Base-by-base conservation (phyloP, 306 rosid genomes). In the Carpinus viminea region DNA sequence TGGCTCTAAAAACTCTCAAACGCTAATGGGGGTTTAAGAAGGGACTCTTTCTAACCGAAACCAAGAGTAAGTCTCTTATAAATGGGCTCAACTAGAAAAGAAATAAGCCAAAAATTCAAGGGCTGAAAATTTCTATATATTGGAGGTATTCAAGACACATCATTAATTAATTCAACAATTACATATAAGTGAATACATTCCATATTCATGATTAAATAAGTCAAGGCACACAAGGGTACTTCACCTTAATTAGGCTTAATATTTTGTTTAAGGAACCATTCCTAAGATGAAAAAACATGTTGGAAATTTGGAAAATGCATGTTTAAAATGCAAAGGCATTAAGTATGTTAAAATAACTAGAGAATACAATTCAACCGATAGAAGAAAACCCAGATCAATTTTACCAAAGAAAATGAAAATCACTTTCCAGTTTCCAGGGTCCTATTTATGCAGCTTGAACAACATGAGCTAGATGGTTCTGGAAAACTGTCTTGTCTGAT, bases 211-310 rank as follows among this genome's bases (percentile, higher is more conserved):
- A n/a, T 9, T 21, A 8, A 57, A 57, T 57, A 57, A n/a, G 64
- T 21, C 12, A 57, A 5, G 2, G 26, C 43, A 4, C 43, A 38
- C 5, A 57, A 57, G 13, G 1, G 26, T 57, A 34, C 64, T 38
- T 38, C 43, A 38, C 43, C 43, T 57, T 57, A n/a, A n/a, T n/a
- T n/a, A 57, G 4, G 64, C 28, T 21, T 57, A 57, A 10, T 57
- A 57, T 57, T 24, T 57, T 57, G 12, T 57, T 56, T 56, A 56
- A 47, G 51, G 51, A 56, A 56, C 62, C 62, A 56, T 56, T 56
- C 3, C 4, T 56, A 56, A 56, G 28, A n/a, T 4, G 51, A 56
- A 56, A 56, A 20, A 8, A 56, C 28, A 56, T 8, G 7, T 47
- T 47, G 51, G 51, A 47, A 47, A 47, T 47, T 47, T 47, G 0